Base-by-base conservation (phyloP, 1,284 basidiomycete genomes). In the Fereydounia khargensis region DNA sequence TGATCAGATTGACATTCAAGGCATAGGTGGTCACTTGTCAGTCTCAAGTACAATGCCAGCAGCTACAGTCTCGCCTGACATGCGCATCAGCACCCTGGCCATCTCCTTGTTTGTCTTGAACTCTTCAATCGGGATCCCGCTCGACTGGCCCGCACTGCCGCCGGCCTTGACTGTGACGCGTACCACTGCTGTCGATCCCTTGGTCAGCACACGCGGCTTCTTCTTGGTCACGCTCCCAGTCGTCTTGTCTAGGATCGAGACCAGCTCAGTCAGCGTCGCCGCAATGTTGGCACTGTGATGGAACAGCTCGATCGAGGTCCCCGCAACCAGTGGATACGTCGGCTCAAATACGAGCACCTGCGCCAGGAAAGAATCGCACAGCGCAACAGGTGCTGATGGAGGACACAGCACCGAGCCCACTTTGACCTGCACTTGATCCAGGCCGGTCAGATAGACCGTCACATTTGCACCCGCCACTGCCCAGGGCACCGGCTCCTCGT, bases 261-360 rank as follows among this genome's bases (percentile, higher is more conserved):
- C 76, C 23, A 98, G 80, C 65, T 86, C 89, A 4, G 85, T 84
- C 40, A 96, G 82, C 5, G 86, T 88, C 0, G 89, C 92, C 4
- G 94, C 89, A 1, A 95, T 84, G 73, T 97, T 90, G 42, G 85
- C 83, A 1, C 90, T 91, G 75, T 98, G 91, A 74, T 96, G 90
- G 79, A 90, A 97, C 4, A 98, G 79, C 25, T 74, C 73, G 74
- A 92, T 87, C 28, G 89, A 85, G 43, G 89, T 83, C 25, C 94
- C 95, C 0, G 85, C 81, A 14, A 87, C 89, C 59, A 99, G 87
- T 0, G 95, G 95, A 31, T 89, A 82, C 50, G 87, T 83, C 6
- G 92, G 84, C 73, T 97, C 92, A 73, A 99, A 98, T 2, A 96
- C 84, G 41, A 99, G 87, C 58, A 99, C 85, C 56, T 91, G 85